Percentiles rank a stretch among this genome's conserved stretches.
Conservation (phyloP, 805 yeast species). For the Kockiozyma suomiensis region DNA sequence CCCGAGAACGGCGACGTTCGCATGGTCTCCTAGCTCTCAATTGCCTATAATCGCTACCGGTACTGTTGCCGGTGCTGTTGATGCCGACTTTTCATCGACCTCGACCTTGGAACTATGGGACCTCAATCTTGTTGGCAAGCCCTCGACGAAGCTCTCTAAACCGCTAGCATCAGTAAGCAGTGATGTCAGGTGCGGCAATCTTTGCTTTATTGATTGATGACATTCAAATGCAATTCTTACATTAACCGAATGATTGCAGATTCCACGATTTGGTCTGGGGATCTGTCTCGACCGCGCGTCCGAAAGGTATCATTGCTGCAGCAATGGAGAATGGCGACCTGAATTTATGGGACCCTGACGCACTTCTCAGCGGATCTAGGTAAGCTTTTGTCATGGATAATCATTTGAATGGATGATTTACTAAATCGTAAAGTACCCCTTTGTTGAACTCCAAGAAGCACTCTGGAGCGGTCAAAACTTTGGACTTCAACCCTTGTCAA, state of each 20-base stretch:
- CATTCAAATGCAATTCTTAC: background rate
- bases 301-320: slow-evolving; percentile 71
- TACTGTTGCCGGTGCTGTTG: slow-evolving; percentile 94
- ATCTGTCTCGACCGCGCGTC: slow-evolving; percentile 51
- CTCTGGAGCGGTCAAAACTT: slow-evolving; percentile 66
- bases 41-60: slow-evolving; percentile 85
- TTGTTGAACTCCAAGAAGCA: slow-evolving; percentile 45
- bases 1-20: slow-evolving; percentile 86
- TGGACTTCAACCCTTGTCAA: slow-evolving; percentile 77
- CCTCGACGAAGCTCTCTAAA: slow-evolving; percentile 40
- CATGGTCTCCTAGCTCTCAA: slow-evolving; percentile 78
- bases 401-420: background rate
- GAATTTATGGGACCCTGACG: slow-evolving; percentile 72
- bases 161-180: slow-evolving; percentile 53
- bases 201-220: background rate
- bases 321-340: slow-evolving; percentile 83
- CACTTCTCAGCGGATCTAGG: slow-evolving; percentile 39
- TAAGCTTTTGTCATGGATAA: slow-evolving; percentile 2
- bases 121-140: slow-evolving; percentile 47
- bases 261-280: slow-evolving; percentile 89
- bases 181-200: slow-evolving; percentile 49
- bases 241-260: slow-evolving; percentile 34
- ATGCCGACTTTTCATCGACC: slow-evolving; percentile 77
- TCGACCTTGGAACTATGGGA: slow-evolving; percentile 83
- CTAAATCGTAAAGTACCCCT: background rate